Evolutionary conservation across 345 rosid genomes (phyloP), one percentile per base, ranked within the genome.

Genomic region (Schrenkiella parvula): DNA sequence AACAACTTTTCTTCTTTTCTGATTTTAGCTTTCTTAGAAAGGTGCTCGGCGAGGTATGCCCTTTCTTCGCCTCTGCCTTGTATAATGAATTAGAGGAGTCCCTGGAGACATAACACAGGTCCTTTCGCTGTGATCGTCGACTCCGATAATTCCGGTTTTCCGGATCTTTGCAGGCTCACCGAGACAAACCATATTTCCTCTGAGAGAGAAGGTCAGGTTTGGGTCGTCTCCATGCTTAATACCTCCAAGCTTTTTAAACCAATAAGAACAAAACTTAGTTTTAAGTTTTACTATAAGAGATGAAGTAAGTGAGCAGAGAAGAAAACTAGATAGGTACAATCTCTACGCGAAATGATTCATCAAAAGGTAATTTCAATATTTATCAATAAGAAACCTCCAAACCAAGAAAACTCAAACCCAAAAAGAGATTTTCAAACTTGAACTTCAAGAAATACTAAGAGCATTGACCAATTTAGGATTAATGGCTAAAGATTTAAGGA

Each of bases 1-100:
- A 68, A 43, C 53, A 28, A 42, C n/a, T 5, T 1, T 5, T 42
- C 19, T 42, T 42, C 13, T 15, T 42, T 23, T 23, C 25, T 23
- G 25, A 23, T 23, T 23, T 23, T 23, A 23, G 8, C 4, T 1
- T 47, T 70, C n/a, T 37, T 26, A 81, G 48, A 85, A 81, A 39
- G 96, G 91, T 41, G 96, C 87, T 14, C 96, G 88, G 32, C 77
- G 85, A 56, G 96, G 96, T 22, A 81, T 78, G 31, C 96, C 96
- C 88, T 89, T 89, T 75, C 91, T 84, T 63, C 89, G 80, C 65
- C 85, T 78, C 54, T 37, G 19, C 1, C 28, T 48, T 22, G 41
- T 18, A 51, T 88, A 82, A 66, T 66, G 77, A 14, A 82, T 72
- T 5, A 81, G 80, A 47, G 81, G 86, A 42, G 91, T 82, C 0